Percentiles rank a stretch among this genome's conserved stretches.
Conservation (phyloP, 306 rosid species). For the Malus domestica region ASM211411v1 NC_041790.1:15622501-15623000, state of each 20-base stretch:
- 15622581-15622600: neutral
- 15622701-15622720: conserved; percentile 1
- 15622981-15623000: neutral
- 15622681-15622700: conserved; percentile 9
- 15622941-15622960: no score
- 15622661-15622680: conserved; percentile 20
- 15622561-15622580: neutral
- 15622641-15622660: conserved; percentile 39
- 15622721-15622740: conserved; percentile 1
- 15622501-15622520: conserved; percentile 14
- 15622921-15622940: no score
- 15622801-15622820: neutral
- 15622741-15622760: neutral
- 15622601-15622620: neutral
- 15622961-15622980: neutral
- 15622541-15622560: no score
- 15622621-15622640: conserved; percentile 5
- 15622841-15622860: conserved; percentile 2
- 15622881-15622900: neutral
- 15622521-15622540: conserved; percentile 31
- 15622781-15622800: conserved; percentile 10
- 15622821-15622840: conserved; percentile 11
- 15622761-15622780: conserved; percentile 16
- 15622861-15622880: neutral
- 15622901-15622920: no score